Base-by-base conservation (phyloP, 441 rosid genomes). In the Adansonia rubrostipa region DNA sequence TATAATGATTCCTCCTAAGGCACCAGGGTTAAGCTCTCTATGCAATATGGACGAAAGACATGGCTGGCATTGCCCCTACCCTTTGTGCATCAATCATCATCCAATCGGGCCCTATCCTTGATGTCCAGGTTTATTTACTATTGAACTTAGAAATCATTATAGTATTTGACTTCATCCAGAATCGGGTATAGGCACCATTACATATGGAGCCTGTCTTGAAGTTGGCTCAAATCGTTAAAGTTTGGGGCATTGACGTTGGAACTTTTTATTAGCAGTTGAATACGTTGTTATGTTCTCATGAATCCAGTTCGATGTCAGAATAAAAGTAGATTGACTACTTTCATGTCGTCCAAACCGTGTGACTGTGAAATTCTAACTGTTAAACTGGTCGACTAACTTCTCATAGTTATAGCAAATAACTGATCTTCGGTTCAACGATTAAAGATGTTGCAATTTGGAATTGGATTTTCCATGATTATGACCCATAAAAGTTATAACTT, bases 21-120 rank as follows among this genome's bases (percentile, higher is more conserved):
- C 40, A 36, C 40, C 40, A 36, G 40, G 40, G 40, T 36, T 36
- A 3, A 36, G 40, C 40, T 4, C 40, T 36, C 40, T 3, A 36
- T 36, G 40, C 40, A 36, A 36, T 36, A 36, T 36, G 40, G 40
- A 36, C 40, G 5, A 36, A 36, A 63, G 36, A 62, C 57, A 28
- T 66, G 5, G 83, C 80, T 80, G 87, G 78, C 83, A 71, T 47
- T 47, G 51, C 76, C 61, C 80, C 78, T 54, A 75, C 78, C 67
- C 36, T 42, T 62, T 15, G 9, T 4, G 62, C 56, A 10, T 63
- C 17, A 13, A 6, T 6, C 45, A 42, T 42, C 45, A 42, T 14
- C 5, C 57, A 33, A 57, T 40, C 28, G 9, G 6, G 40, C 8
- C 44, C 28, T 56, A 19, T 66, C 13, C 54, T 8, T 50, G 62